Conservation (phyloP, 179 eudicot genomes). For the Corrigiola litoralis region DNA sequence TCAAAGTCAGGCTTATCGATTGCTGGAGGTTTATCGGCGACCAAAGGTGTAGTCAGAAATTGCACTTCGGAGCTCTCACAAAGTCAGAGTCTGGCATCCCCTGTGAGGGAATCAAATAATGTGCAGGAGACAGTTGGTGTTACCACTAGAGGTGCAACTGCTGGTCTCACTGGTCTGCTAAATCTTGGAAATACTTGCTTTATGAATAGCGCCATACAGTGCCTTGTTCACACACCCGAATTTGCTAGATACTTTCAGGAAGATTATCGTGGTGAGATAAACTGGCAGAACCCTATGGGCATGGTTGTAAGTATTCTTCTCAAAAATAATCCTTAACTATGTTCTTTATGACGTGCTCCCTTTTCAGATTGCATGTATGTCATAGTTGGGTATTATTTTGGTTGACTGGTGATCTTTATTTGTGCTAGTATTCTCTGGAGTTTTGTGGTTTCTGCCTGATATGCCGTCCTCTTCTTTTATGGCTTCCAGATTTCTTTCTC, state of each 20-base stretch:
- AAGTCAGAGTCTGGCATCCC: conserved; percentile 37
- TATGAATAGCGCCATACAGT: conserved; percentile 97
- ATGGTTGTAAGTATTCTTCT: conserved; percentile 70
- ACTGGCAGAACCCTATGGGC: conserved; percentile 90
- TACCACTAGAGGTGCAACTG: conserved; percentile 80
- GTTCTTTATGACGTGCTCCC: background rate
- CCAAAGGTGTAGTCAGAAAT: conserved; percentile 63
- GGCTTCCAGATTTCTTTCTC: too few species aligned
- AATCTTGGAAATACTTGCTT: conserved; percentile 98
- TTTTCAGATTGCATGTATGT: conserved; percentile 7
- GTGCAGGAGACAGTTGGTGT: conserved; percentile 66
- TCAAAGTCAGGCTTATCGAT: conserved; percentile 62
- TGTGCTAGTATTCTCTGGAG: too few species aligned
- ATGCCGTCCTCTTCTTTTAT: too few species aligned
- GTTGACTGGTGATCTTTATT: background rate
- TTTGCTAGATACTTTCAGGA: conserved; percentile 78
- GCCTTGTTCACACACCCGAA: conserved; percentile 96
- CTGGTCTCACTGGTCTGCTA: conserved; percentile 81
- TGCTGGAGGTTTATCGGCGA: conserved; percentile 74
- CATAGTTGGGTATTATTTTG: conserved; percentile 9
- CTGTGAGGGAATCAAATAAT: conserved; percentile 47
- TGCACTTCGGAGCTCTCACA: conserved; percentile 48
- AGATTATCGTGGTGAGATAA: conserved; percentile 86
- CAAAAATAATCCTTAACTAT: background rate
- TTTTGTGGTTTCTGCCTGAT: too few species aligned